Base-by-base conservation (phyloP, 352 stramenopile species). In the Elongisporangium senticosum region DNA sequence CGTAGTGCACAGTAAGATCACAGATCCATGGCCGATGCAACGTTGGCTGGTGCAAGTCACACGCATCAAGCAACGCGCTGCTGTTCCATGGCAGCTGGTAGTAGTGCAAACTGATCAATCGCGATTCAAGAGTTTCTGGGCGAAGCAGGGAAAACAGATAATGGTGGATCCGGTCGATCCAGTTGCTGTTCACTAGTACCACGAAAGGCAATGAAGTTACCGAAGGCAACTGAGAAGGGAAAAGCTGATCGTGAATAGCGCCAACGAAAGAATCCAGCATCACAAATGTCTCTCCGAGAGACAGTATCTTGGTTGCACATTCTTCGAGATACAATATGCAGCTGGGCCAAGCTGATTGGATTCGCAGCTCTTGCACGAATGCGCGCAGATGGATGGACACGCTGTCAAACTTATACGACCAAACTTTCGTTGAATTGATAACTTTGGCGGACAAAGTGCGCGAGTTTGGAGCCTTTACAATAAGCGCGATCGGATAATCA, bases 321-420 rank as follows among this genome's bases (percentile, higher is more conserved):
- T 23, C 8, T n/a, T 47, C 48, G 4, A 53, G 14, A 49, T 69
- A 81, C 1, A 75, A 59, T 7, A 86, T 55, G 37, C 69, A 79
- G 0, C 13, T 43, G 2, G 71, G 66, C 55, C 67, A 71, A 7
- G 62, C 23, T 0, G 65, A 61, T 22, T 75, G 56, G 7, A 74
- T 69, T 24, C 77, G 62, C 1, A 76, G 40, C 11, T 68, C 15
- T 0, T 58, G 61, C n/a, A 67, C 55, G 11, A 43, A 17, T 4
- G 68, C 68, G 26, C 73, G 68, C 19, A 77, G 19, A 4, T 53
- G 62, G 3, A 79, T 55, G 0, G 72, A 82, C 11, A 62, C 63
- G 7, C 68, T 75, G 51, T 79, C 70, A 24, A 68, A 79, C 39
- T 76, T 53, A 51, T 79, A 82, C 3, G 62, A 60, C 72, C 72